Evolutionary conservation across 768 basidiomycete species (phyloP), one percentile per base, ranked within the genome.

Genomic region (Serendipita indica): DNA sequence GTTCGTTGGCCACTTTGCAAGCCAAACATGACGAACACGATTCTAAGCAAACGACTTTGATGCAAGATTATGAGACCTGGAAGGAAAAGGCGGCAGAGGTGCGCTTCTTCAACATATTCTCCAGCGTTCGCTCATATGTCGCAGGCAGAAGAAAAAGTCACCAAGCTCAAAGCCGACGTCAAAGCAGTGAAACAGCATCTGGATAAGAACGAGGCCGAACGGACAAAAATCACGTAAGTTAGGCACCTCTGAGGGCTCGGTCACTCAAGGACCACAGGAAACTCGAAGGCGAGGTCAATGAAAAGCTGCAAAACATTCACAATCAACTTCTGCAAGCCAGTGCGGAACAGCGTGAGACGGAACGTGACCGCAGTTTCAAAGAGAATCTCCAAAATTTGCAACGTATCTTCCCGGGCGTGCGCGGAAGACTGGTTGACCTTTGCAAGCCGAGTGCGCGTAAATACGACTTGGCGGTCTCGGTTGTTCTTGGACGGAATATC

Each of bases 361-460:
- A 97, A 66, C 78, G 83, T 22, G 93, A 97, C 65, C 75, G 71
- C 3, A 83, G 77, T 67, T 73, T 94, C 60, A 94, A 91, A 68
- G 93, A 98, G 67, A 89, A 84, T 0, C 73, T 98, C 28, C 72
- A 80, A 0, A 88, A 76, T 65, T 70, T 99, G 60, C 91, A 93
- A 66, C 77, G 89, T 0, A 82, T 94, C 35, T 98, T 97, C 72
- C 88, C 90, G 39, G 90, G 92, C 64, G 93, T 98, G 3, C 82
- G 89, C 14, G 96, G 96, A 0, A 82, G 96, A 16, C 81, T 98
- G 2, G 78, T 91, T 27, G 96, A 98, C 68, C 75, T 98, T 4
- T 98, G 94, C 74, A 91, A 94, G 67, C 94, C 96, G 3, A 89
- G 87, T 1, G 83, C 85, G 57, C 78, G 86, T 58, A 94, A 94